Conservation (phyloP, 768 basidiomycete genomes). For the Rhizopogon vulgaris region DNA sequence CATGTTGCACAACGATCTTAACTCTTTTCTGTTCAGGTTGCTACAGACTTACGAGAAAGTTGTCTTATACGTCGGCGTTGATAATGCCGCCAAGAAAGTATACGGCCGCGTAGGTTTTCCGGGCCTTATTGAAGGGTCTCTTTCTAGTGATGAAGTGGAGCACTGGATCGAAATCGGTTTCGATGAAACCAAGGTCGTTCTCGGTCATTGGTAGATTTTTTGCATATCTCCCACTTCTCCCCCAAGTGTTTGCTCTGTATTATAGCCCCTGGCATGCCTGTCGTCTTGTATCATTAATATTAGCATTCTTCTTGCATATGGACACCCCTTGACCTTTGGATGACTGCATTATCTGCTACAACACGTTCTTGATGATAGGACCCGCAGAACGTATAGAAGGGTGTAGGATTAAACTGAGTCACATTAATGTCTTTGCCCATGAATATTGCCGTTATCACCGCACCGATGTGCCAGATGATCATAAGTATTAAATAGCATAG, state of each 20-base stretch:
- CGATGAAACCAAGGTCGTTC: conserved; percentile 33
- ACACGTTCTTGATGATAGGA: too few species aligned
- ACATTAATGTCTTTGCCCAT: too few species aligned
- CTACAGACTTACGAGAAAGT: conserved; percentile 38
- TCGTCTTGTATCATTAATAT: not conserved
- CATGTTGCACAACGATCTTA: conserved; percentile 2
- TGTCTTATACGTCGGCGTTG: conserved; percentile 48
- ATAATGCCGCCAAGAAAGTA: conserved; percentile 44
- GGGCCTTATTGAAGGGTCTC: conserved; percentile 33
- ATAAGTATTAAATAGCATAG: too few species aligned
- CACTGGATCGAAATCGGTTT: conserved; percentile 52
- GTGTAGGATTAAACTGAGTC: too few species aligned
- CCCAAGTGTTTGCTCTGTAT: not conserved
- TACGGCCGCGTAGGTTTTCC: conserved; percentile 51
- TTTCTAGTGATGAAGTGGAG: conserved; percentile 35
- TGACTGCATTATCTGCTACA: not conserved
- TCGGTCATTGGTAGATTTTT: conserved; percentile 61
- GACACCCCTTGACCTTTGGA: not conserved
- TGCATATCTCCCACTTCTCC: too few species aligned
- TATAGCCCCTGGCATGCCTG: not conserved
- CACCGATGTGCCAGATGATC: too few species aligned
- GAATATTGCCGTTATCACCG: too few species aligned
- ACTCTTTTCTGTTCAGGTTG: conserved; percentile 27
- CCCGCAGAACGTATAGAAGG: too few species aligned
- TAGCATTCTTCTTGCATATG: not conserved